Percentiles rank a stretch among this genome's conserved stretches.
phyloP scores from a whole-genome alignment of 2,329 filamentous ascomycete species.

The Fusarium hostae region DNA sequence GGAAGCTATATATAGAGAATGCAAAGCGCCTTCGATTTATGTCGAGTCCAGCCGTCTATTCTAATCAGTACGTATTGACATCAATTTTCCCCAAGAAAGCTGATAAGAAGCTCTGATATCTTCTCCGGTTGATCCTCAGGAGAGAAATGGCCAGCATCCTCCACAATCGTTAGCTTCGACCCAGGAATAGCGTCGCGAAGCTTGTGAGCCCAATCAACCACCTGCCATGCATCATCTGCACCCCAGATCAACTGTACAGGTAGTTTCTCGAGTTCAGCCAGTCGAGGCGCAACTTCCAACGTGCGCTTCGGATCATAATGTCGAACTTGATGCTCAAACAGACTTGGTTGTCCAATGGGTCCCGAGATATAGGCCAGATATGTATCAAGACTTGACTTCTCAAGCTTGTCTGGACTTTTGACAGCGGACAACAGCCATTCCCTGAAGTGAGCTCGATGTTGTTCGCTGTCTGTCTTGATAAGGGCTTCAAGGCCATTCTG shows the following conservation, averaged over 20 bases:
- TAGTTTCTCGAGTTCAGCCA: slow-evolving; percentile 40
- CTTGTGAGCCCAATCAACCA: slow-evolving; percentile 47
- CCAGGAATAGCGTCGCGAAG: slow-evolving; percentile 46
- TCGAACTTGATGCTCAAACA: slow-evolving; percentile 49
- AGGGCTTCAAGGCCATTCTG: slow-evolving; percentile 43
- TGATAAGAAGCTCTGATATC: slow-evolving; percentile 25
- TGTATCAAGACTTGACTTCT: slow-evolving; percentile 36
- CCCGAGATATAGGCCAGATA: slow-evolving; percentile 49
- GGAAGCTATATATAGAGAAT: background rate
- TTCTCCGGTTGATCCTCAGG: slow-evolving; percentile 45
- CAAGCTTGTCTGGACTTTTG: slow-evolving; percentile 26
- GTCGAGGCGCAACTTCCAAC: slow-evolving; percentile 43
- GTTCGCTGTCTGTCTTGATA: slow-evolving; percentile 33
- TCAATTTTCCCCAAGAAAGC: slow-evolving; percentile 18
- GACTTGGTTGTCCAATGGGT: slow-evolving; percentile 46
- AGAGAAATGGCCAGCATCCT: slow-evolving; percentile 47
- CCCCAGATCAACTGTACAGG: slow-evolving; percentile 49
- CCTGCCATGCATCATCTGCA: slow-evolving; percentile 47
- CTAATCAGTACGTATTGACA: background rate
- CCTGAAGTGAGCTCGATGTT: slow-evolving; percentile 43
- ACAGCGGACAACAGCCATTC: slow-evolving; percentile 45
- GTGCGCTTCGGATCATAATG: slow-evolving; percentile 51
- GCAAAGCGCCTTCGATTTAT: rapidly evolving
- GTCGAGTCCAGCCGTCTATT: background rate
- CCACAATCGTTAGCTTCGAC: slow-evolving; percentile 42